Conservation (phyloP, 768 basidiomycete species). For the Trametes meyenii region DNA sequence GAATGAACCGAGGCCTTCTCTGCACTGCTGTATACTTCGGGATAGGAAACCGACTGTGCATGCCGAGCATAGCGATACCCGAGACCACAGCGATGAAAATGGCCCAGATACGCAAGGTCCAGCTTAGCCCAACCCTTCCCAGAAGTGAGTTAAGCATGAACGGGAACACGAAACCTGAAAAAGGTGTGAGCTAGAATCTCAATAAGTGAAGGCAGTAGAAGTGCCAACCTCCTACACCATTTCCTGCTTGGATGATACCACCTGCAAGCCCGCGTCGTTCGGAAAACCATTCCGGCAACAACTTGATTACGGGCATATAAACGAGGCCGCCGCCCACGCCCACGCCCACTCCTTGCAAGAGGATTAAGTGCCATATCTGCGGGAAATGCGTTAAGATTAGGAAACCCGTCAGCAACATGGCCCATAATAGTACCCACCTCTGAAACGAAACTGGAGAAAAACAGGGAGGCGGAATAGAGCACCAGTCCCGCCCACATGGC, state of each 20-base stretch:
- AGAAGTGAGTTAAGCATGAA: slow-evolving; percentile 23
- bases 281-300: slow-evolving; percentile 27
- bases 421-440: slow-evolving; percentile 1
- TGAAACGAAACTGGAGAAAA: slow-evolving; percentile 25
- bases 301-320: slow-evolving; percentile 18
- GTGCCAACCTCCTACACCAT: slow-evolving; percentile 20
- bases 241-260: slow-evolving; percentile 26
- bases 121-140: slow-evolving; percentile 20
- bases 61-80: slow-evolving; percentile 18
- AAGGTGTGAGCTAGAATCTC: neutral
- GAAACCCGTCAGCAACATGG: neutral
- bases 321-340: slow-evolving; percentile 24
- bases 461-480: slow-evolving; percentile 8
- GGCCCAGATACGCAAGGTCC: slow-evolving; percentile 26
- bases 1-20: slow-evolving; percentile 18
- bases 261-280: slow-evolving; percentile 24
- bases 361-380: slow-evolving; percentile 26
- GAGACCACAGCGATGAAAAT: slow-evolving; percentile 12
- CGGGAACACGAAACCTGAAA: slow-evolving; percentile 24
- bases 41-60: slow-evolving; percentile 22
- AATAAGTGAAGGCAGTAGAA: neutral
- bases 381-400: neutral
- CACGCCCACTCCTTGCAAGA: slow-evolving; percentile 24
- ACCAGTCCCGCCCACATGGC: slow-evolving; percentile 20
- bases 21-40: slow-evolving; percentile 6